Evolutionary conservation across 169 alveolate species (phyloP).

Genomic region (Amoebophrya sp.): DNA sequence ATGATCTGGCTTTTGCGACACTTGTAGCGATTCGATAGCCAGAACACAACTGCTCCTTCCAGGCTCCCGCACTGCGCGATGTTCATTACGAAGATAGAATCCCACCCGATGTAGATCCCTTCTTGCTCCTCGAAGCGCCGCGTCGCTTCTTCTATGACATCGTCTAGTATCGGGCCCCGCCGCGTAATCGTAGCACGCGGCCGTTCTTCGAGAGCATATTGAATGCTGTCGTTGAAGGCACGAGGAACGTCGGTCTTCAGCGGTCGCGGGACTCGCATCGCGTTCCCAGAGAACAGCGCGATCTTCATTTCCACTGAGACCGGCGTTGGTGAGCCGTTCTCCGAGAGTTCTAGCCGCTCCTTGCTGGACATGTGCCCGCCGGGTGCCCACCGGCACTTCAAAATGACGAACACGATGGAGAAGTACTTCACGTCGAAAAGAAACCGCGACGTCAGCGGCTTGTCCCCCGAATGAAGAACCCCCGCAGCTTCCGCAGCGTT

Average conservation of each 20-base stretch:
- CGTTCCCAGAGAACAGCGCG: neutral
- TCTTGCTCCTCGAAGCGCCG: neutral
- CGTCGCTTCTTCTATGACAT: neutral
- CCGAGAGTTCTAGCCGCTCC: neutral
- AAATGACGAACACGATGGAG: neutral
- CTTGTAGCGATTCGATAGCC: neutral
- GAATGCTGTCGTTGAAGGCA: neutral
- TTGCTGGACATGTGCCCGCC: neutral
- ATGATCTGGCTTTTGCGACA: neutral
- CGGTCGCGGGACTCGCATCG: neutral
- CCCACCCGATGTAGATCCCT: neutral
- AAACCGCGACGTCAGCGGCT: neutral
- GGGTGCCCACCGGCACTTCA: neutral
- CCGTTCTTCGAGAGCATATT: neutral
- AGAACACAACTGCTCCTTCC: neutral
- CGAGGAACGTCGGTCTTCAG: neutral
- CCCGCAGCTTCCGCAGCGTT: neutral
- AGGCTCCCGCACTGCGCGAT: neutral
- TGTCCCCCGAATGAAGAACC: neutral
- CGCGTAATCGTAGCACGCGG: neutral
- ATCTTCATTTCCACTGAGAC: neutral
- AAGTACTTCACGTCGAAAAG: neutral
- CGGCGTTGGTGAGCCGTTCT: neutral
- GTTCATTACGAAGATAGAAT: neutral
- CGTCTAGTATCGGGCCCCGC: neutral